phyloP scores from a whole-genome alignment of 2,329 filamentous ascomycete species.

The Parascedosporium putredinis region DNA sequence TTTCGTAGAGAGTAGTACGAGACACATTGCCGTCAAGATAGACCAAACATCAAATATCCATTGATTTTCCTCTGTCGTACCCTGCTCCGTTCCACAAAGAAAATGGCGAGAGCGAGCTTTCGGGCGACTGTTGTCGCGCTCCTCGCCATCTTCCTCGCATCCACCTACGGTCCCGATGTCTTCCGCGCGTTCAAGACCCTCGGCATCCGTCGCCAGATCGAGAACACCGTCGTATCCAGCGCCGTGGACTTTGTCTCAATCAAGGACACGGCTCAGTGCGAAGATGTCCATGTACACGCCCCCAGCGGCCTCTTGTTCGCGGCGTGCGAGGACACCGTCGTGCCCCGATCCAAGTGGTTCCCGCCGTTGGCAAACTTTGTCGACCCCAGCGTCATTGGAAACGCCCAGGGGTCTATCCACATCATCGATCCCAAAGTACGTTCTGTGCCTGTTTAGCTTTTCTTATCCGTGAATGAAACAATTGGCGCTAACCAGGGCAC shows the following conservation, averaged over 20 bases:
- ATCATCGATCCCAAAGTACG: conserved; percentile 43
- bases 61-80: too few species aligned
- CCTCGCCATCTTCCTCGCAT: conserved; percentile 1
- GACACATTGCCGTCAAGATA: too few species aligned
- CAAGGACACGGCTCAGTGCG: conserved; percentile 43
- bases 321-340: conserved; percentile 38
- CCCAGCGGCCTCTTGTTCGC: conserved; percentile 40
- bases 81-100: too few species aligned
- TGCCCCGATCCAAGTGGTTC: conserved; percentile 39
- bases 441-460: conserved; percentile 2
- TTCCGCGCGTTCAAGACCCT: conserved; percentile 13
- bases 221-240: conserved; percentile 13
- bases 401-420: conserved; percentile 34
- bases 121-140: neutral
- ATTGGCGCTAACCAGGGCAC: too few species aligned
- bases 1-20: too few species aligned
- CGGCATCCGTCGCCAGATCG: conserved; percentile 18
- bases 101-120: neutral
- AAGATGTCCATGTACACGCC: conserved; percentile 47
- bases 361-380: conserved; percentile 33
- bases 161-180: neutral
- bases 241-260: conserved; percentile 29
- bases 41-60: too few species aligned
- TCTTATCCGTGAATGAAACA: neutral
- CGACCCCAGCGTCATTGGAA: conserved; percentile 23